Base-by-base conservation (phyloP, 306 rosid genomes). In the Inga leiocalycina region DNA sequence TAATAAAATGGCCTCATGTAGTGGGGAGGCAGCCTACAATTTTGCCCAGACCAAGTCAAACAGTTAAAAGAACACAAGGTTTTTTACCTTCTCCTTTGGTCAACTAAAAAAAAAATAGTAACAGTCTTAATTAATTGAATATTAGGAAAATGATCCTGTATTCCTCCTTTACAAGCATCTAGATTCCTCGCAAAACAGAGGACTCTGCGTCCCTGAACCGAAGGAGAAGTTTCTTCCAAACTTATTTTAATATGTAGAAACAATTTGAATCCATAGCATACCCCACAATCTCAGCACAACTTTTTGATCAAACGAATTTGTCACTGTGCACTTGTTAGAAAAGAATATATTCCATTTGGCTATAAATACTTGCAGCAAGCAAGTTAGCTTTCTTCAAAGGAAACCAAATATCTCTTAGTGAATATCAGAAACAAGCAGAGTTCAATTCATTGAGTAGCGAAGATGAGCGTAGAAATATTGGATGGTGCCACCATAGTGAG, bases 391-490 rank as follows among this genome's bases (percentile, higher is more conserved):
- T 17, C 27, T 68, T 37, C 73, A 35, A 67, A 37, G 39, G 44
- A 14, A 65, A 14, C 71, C 44, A 13, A 12, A 49, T 2, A 32
- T 22, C 14, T 4, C 17, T 24, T 10, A 4, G 37, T 61, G 67
- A 27, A 56, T 20, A 64, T 64, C 69, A 64, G 39, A 30, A 10
- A 27, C 19, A 24, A 27, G 17, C 35, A 64, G 10, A 39, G 5
- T 67, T 67, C 24, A 34, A 17, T 34, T 51, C 73, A 80, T 83
- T 71, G 70, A 15, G 39, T 51, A 61, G 6, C 64, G 49, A 89
- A 88, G 48, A 94, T 90, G 98, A 92, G 98, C 71, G 94, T 94
- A 35, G 97, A 90, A 82, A 71, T 94, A 4, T 44, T 94, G 70
- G 93, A 94, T 84, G 90, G 89, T 66, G 88, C 90, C 64, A 94